A percentile compares a stretch with the other conserved stretches of the same genome.
phyloP scores from a whole-genome alignment of 441 rosid species.

The Geranium incanum region DNA sequence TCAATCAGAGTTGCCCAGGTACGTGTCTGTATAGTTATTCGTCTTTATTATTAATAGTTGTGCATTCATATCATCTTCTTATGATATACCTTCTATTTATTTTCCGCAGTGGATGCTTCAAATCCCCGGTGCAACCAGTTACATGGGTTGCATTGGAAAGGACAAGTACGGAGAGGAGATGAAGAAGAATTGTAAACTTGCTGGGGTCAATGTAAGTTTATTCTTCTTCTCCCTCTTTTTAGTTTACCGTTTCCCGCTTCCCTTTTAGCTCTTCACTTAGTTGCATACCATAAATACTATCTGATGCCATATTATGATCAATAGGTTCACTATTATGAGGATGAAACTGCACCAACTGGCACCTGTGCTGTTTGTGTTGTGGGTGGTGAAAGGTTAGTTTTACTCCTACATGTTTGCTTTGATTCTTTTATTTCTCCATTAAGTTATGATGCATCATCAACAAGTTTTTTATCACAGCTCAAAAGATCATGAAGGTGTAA shows the following conservation, averaged over 20 bases:
- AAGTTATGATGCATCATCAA: not conserved
- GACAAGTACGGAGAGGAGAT: conserved; percentile 90
- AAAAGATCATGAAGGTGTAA: not conserved
- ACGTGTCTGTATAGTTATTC: conserved; percentile 11
- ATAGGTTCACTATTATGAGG: conserved; percentile 73
- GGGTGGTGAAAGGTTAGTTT: conserved; percentile 78
- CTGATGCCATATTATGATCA: conserved; percentile 7
- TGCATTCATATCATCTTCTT: not conserved
- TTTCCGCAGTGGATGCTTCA: conserved; percentile 88
- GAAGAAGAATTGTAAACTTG: conserved; percentile 61
- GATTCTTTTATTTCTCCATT: not conserved
- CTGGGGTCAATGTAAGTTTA: conserved; percentile 71
- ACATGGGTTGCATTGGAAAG: conserved; percentile 93
- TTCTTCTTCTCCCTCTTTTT: too few relatives aligned
- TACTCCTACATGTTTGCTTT: not conserved
- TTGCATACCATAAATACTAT: not conserved
- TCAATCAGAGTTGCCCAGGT: conserved; percentile 95
- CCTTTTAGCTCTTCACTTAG: conserved; percentile 10
- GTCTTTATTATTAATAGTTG: conserved; percentile 2
- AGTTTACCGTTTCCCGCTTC: not conserved
- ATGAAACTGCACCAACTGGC: conserved; percentile 73
- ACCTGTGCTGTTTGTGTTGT: conserved; percentile 94
- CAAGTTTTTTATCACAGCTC: not conserved
- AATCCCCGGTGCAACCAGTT: conserved; percentile 71
- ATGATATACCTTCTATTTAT: not conserved